Percentiles rank a stretch among this genome's conserved stretches.
These are phyloP conservation scores for Rubus idaeus DNA, from an alignment of 306 rosid species.

Conservation along the genomic window DNA sequence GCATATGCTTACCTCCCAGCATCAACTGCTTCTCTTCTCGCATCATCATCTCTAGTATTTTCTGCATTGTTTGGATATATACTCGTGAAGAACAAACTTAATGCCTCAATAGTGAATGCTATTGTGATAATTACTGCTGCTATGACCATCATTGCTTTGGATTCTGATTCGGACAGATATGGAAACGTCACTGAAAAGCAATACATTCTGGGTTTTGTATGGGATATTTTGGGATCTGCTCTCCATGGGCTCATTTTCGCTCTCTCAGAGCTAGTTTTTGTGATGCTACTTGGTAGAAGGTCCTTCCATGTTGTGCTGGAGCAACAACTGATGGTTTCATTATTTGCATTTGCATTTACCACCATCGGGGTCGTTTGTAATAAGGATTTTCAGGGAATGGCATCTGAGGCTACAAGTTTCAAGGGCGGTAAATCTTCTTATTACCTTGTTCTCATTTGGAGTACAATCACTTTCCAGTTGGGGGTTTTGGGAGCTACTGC, in stretches of 20 bases:
- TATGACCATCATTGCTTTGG: constrained; percentile 76
- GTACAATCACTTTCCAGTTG: constrained; percentile 70
- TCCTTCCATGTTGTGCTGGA: constrained; percentile 89
- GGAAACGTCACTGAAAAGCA: constrained; percentile 41
- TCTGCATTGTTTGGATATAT: constrained; percentile 77
- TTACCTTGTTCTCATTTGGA: constrained; percentile 68
- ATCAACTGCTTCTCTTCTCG: constrained; percentile 82
- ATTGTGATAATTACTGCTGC: constrained; percentile 69
- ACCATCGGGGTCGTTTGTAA: constrained; percentile 55
- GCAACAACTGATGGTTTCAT: constrained; percentile 85
- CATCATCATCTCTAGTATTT: constrained; percentile 81
- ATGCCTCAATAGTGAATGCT: constrained; percentile 67
- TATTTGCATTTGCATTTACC: constrained; percentile 70
- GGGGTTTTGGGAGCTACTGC: constrained; percentile 84
- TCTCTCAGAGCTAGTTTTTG: constrained; percentile 76
- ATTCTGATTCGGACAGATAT: constrained; percentile 77
- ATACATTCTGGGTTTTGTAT: constrained; percentile 72
- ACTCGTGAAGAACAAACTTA: constrained; percentile 67
- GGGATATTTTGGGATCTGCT: constrained; percentile 92
- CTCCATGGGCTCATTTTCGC: constrained; percentile 95
- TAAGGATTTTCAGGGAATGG: constrained; percentile 63
- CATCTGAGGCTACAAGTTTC: constrained; percentile 57
- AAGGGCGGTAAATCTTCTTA: constrained; percentile 64
- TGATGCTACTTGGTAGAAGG: constrained; percentile 58
- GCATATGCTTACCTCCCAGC: constrained; percentile 98